phyloP scores from a whole-genome alignment of 208 protist genomes.

The Borovskyia barvae region DNA sequence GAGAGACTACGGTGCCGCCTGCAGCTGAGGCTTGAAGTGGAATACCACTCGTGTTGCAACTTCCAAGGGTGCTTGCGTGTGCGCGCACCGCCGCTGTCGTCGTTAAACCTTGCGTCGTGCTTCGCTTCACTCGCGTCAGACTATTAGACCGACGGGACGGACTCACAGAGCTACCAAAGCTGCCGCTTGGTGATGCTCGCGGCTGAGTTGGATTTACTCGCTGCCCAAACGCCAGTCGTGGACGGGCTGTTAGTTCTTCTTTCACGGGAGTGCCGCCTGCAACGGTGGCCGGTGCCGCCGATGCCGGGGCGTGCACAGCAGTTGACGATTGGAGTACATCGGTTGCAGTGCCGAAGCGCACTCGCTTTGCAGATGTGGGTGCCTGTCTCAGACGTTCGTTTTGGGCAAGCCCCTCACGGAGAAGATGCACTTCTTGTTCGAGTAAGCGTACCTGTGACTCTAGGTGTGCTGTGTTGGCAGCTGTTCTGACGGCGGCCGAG shows the following conservation, averaged over 20 bases:
- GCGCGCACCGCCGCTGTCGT: background rate
- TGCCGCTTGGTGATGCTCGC: too few species aligned
- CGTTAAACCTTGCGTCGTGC: background rate
- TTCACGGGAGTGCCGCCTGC: too few species aligned
- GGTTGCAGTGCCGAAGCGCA: constrained; percentile 21
- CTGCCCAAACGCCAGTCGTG: constrained; percentile 27
- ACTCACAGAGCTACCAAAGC: too few species aligned
- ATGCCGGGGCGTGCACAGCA: too few species aligned
- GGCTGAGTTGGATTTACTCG: constrained; percentile 21
- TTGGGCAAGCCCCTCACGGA: constrained; percentile 27
- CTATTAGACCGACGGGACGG: too few species aligned
- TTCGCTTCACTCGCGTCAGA: too few species aligned
- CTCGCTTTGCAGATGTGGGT: background rate
- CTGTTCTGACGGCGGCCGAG: too few species aligned
- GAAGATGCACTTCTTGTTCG: constrained; percentile 52
- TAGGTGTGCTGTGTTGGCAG: constrained; percentile 34
- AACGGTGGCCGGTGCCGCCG: background rate
- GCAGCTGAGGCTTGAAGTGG: constrained; percentile 30
- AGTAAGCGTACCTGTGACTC: constrained; percentile 54
- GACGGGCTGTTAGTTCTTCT: too few species aligned
- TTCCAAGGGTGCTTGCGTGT: too few species aligned
- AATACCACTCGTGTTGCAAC: constrained; percentile 16
- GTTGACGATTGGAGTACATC: constrained; percentile 10
- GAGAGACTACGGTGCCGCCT: constrained; percentile 21
- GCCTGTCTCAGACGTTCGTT: constrained; percentile 8